A percentile compares a stretch with the other conserved stretches of the same genome.
Evolutionary conservation across 2,329 filamentous ascomycete species (phyloP).

Genomic region (Byssochlamys sp.): DNA sequence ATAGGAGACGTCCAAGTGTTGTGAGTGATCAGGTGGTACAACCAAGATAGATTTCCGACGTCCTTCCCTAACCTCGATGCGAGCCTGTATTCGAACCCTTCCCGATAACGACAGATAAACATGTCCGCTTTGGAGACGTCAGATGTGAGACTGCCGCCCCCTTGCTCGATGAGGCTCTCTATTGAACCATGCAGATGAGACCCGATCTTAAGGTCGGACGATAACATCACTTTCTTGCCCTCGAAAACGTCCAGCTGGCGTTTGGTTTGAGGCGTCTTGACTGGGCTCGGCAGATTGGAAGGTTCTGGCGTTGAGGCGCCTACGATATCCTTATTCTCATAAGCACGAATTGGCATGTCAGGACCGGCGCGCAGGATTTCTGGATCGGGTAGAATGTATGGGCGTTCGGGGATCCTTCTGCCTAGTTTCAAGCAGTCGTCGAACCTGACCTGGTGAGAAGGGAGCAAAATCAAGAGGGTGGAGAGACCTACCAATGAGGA

Average conservation of each 20-base stretch:
- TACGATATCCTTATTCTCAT: slow-evolving; percentile 51
- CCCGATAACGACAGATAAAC: slow-evolving; percentile 78
- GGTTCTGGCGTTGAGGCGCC: slow-evolving; percentile 54
- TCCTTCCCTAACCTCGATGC: slow-evolving; percentile 70
- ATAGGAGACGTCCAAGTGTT: slow-evolving; percentile 83
- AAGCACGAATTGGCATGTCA: slow-evolving; percentile 49
- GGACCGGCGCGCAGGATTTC: slow-evolving; percentile 60
- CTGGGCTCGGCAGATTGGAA: slow-evolving; percentile 26
- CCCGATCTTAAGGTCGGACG: slow-evolving; percentile 62
- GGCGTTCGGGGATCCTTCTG: slow-evolving; percentile 76
- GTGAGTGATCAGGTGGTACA: slow-evolving; percentile 81
- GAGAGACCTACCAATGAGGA: slow-evolving; percentile 66
- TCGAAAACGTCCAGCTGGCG: slow-evolving; percentile 64
- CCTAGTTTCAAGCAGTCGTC: slow-evolving; percentile 92
- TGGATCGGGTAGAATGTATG: slow-evolving; percentile 76
- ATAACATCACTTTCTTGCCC: slow-evolving; percentile 67
- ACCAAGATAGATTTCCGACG: slow-evolving; percentile 86
- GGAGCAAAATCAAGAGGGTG: slow-evolving; percentile 1
- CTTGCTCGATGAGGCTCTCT: slow-evolving; percentile 57
- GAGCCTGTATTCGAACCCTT: slow-evolving; percentile 65
- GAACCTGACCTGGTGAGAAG: slow-evolving; percentile 52
- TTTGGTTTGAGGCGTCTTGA: slow-evolving; percentile 21
- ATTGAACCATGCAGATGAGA: slow-evolving; percentile 58
- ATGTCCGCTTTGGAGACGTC: slow-evolving; percentile 64
- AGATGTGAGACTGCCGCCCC: slow-evolving; percentile 60